Evolutionary conservation across 441 rosid species (phyloP).

Genomic region (Pelargonium citronellum): DNA sequence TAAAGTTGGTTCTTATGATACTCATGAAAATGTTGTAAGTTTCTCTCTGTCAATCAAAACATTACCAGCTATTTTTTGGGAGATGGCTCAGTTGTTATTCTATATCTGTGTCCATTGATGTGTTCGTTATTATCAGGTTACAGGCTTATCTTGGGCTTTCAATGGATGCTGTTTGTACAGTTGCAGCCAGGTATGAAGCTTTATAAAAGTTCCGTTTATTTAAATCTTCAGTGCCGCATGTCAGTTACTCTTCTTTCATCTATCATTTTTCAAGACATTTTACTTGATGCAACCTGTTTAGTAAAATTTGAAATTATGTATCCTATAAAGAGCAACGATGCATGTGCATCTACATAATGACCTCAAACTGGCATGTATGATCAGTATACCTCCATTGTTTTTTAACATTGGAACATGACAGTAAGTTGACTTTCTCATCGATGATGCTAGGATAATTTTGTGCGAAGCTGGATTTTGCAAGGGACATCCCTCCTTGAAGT

Average conservation of each 20-base stretch:
- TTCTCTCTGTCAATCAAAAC: constrained; percentile 21
- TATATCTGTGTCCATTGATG: constrained; percentile 21
- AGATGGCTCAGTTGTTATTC: neutral
- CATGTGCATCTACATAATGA: too few relatives aligned
- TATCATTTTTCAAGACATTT: neutral
- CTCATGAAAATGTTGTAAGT: constrained; percentile 74
- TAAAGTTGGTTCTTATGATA: constrained; percentile 45
- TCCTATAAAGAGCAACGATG: too few relatives aligned
- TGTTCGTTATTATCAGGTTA: constrained; percentile 48
- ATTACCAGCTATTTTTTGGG: neutral
- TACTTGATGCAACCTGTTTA: neutral
- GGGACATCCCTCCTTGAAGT: constrained; percentile 57
- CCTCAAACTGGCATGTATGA: neutral
- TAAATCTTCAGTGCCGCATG: neutral
- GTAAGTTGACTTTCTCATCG: neutral
- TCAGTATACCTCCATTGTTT: neutral
- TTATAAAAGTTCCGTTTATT: neutral
- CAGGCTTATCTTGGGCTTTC: constrained; percentile 88
- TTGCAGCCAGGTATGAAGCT: constrained; percentile 72
- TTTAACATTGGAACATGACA: neutral
- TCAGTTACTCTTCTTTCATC: neutral
- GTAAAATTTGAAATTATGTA: neutral
- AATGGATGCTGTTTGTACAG: constrained; percentile 72
- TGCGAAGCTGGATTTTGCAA: constrained; percentile 62
- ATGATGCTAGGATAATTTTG: constrained; percentile 62